Percentiles rank a stretch among this genome's conserved stretches.
phyloP scores from a whole-genome alignment of 2,329 filamentous ascomycete species.

The Biscogniauxia mediterranea region DNA sequence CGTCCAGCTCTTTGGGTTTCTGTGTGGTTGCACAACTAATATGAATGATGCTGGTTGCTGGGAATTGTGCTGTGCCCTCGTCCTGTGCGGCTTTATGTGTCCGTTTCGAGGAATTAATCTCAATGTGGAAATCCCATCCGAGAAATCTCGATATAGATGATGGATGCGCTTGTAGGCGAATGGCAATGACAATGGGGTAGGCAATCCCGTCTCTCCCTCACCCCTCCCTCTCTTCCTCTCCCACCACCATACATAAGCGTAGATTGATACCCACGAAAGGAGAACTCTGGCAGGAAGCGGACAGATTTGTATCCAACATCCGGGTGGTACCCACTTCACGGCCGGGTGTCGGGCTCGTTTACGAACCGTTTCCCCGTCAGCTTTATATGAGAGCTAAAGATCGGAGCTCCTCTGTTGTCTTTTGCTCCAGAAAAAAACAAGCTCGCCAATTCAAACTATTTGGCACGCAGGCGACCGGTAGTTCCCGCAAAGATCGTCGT shows the following conservation, averaged over 20 bases:
- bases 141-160: not conserved
- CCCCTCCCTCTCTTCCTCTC: no score
- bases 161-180: not conserved
- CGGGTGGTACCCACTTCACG: no score
- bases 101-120: not conserved
- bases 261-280: not conserved
- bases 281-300: no score
- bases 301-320: no score
- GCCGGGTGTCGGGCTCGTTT: no score
- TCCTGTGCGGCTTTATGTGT: not conserved
- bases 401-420: no score
- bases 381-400: no score
- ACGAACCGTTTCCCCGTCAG: no score
- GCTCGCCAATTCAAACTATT: not conserved
- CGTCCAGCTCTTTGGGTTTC: not conserved
- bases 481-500: not conserved
- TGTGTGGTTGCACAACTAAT: slow-evolving; percentile 1
- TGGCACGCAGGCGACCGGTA: not conserved
- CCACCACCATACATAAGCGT: no score
- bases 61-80: not conserved
- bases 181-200: not conserved
- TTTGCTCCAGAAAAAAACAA: not conserved
- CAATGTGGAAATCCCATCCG: not conserved
- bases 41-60: not conserved
- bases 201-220: not conserved